These are phyloP conservation scores for Suhomyces taliae DNA, from an alignment of 1,139 yeast species.

Conservation along the genomic window DNA sequence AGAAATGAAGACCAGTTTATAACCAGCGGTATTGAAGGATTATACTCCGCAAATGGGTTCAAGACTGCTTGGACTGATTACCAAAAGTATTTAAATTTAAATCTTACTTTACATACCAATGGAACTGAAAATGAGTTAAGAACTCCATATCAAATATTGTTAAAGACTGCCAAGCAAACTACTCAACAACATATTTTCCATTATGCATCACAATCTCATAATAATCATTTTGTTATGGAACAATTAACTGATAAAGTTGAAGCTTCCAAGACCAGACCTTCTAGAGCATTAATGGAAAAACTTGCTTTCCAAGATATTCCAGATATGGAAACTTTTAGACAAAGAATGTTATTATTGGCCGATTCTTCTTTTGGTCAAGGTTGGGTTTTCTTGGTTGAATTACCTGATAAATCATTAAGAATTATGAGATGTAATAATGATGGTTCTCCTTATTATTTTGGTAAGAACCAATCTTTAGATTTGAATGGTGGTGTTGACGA, in stretches of 20 bases:
- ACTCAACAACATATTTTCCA: conserved; percentile 75
- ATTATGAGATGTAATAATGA: conserved; percentile 73
- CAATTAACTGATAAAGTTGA: conserved; percentile 47
- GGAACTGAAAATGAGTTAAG: conserved; percentile 82
- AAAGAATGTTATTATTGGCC: conserved; percentile 55
- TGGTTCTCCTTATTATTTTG: conserved; percentile 85
- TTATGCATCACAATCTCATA: conserved; percentile 88
- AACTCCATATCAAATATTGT: conserved; percentile 72
- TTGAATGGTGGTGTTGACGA: conserved; percentile 69
- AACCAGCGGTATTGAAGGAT: conserved; percentile 64
- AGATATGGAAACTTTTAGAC: conserved; percentile 53
- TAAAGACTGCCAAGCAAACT: conserved; percentile 70
- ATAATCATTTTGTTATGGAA: conserved; percentile 85
- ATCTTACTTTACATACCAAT: conserved; percentile 68
- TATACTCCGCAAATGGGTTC: conserved; percentile 69
- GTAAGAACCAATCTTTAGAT: conserved; percentile 74
- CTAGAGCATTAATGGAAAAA: conserved; percentile 48
- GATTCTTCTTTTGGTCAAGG: conserved; percentile 68
- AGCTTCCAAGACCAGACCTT: conserved; percentile 44
- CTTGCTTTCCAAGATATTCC: conserved; percentile 38
- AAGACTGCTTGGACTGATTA: conserved; percentile 77
- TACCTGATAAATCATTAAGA: conserved; percentile 61
- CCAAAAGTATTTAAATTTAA: conserved; percentile 67
- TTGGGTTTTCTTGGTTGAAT: conserved; percentile 86
- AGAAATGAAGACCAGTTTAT: conserved; percentile 39